Evolutionary conservation across 495 filamentous ascomycete species (phyloP).

Genomic region (Aspergillus kassunensis): DNA sequence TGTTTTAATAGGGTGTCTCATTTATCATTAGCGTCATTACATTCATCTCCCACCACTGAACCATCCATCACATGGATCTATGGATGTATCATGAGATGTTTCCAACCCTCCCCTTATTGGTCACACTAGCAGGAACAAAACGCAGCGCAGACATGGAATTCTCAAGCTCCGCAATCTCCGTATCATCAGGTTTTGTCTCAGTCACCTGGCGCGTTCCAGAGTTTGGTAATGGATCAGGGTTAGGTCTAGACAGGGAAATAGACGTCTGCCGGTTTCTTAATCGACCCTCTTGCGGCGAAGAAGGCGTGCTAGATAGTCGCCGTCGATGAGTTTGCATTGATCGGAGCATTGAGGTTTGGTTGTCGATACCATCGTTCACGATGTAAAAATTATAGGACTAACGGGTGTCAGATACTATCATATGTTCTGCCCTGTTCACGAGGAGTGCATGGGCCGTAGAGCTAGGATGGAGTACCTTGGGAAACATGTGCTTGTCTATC

Average conservation of each 20-base stretch:
- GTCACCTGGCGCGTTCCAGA: background rate
- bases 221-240: background rate
- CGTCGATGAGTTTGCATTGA: constrained; percentile 42
- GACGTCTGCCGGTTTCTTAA: constrained; percentile 36
- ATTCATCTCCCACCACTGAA: no score
- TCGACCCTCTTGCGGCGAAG: constrained; percentile 37
- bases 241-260: constrained; percentile 23
- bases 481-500: constrained; percentile 93
- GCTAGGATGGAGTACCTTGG: constrained; percentile 46
- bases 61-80: no score
- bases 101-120: constrained; percentile 18
- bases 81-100: constrained; percentile 7
- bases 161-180: constrained; percentile 67
- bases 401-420: background rate
- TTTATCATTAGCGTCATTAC: no score
- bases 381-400: constrained; percentile 86
- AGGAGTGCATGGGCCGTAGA: background rate
- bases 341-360: constrained; percentile 69
- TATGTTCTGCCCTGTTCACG: no score
- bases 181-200: constrained; percentile 35
- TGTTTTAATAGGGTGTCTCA: no score
- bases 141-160: constrained; percentile 77
- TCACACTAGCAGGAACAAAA: constrained; percentile 74
- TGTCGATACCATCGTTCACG: constrained; percentile 84
- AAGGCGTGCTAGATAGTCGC: constrained; percentile 46